Percentiles rank a stretch among this genome's conserved stretches.
Conservation (phyloP, 805 yeast species). For the Danielia reshetovae region DNA sequence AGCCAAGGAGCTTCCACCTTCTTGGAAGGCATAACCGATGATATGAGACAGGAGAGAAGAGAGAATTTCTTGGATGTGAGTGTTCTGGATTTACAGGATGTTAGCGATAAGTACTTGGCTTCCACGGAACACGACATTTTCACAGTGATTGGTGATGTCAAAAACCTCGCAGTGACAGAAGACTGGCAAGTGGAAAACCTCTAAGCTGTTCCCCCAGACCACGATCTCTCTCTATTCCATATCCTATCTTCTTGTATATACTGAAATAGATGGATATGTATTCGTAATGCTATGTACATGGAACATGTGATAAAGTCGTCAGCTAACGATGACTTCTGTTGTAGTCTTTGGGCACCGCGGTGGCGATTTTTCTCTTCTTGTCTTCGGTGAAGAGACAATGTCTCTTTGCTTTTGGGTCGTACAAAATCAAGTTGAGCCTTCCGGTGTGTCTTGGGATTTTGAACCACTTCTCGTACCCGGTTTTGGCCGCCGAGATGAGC, state of each 20-base stretch:
- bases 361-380: constrained; percentile 77
- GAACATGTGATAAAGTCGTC: not conserved
- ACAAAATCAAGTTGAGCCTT: constrained; percentile 62
- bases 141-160: constrained; percentile 47
- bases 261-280: not conserved
- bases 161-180: constrained; percentile 17
- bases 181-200: constrained; percentile 17
- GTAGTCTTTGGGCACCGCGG: constrained; percentile 36
- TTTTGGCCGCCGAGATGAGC: constrained; percentile 82
- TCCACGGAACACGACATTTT: constrained; percentile 19
- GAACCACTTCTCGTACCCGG: constrained; percentile 82
- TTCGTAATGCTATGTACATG: constrained; percentile 2
- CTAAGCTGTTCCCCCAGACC: no score
- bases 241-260: not conserved
- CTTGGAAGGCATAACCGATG: constrained; percentile 68
- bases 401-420: constrained; percentile 58
- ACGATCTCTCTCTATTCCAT: no score
- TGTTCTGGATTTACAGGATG: constrained; percentile 58
- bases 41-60: constrained; percentile 77
- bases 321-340: constrained; percentile 17
- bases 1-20: constrained; percentile 71
- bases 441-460: constrained; percentile 80
- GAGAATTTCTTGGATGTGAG: constrained; percentile 64
- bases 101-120: constrained; percentile 61
- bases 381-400: constrained; percentile 89